These are phyloP conservation scores for Colletotrichum falcatum DNA, from an alignment of 2,329 filamentous ascomycete genomes.

Conservation along the genomic window DNA sequence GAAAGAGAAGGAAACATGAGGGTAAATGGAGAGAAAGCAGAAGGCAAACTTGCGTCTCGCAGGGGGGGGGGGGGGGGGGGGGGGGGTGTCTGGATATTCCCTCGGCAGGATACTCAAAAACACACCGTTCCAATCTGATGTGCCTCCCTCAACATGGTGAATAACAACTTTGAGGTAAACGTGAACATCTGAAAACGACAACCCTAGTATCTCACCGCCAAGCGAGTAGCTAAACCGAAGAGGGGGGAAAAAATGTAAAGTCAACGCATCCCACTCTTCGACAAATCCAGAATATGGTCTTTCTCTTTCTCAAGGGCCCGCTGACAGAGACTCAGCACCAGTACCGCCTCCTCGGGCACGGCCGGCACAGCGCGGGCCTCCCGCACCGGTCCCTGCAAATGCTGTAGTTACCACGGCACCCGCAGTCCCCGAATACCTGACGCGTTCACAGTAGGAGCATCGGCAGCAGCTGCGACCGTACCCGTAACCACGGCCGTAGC, in stretches of 20 bases:
- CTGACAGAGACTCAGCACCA: background rate
- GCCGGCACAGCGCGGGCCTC: background rate
- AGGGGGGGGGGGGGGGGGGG: too few relatives aligned
- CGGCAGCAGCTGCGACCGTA: background rate
- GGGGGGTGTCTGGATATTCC: background rate
- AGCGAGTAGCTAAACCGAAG: background rate
- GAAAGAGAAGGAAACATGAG: too few relatives aligned
- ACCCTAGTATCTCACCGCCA: background rate
- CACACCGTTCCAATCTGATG: background rate
- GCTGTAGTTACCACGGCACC: background rate
- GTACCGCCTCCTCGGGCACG: constrained; percentile 1
- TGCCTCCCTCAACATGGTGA: background rate
- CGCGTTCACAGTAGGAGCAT: constrained; percentile 10
- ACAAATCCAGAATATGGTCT: background rate
- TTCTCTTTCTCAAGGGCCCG: background rate
- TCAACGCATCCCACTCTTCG: constrained; percentile 39
- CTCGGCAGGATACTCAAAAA: background rate
- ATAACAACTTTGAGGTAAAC: background rate
- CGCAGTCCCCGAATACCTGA: background rate
- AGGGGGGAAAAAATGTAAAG: constrained; percentile 37
- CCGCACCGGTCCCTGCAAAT: constrained; percentile 14
- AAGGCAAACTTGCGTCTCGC: constrained; percentile 14
- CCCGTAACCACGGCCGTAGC: background rate
- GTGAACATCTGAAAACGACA: background rate
- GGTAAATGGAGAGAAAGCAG: background rate